Base-by-base conservation (phyloP, 208 protist species). In the Giardia duodenalis region DNA sequence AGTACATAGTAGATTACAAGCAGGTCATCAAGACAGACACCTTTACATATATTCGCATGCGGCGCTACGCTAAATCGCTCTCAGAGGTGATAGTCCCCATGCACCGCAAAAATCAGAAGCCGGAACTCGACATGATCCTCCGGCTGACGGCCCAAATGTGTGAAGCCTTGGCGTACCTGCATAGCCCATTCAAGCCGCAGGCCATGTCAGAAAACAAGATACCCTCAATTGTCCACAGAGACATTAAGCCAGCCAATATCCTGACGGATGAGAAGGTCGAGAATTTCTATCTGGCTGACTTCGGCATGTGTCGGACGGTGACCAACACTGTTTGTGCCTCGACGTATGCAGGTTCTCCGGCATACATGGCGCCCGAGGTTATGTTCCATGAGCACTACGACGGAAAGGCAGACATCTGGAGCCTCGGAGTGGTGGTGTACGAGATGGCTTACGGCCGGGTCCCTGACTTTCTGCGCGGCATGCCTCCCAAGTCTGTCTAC, bases 241-340 rank as follows among this genome's bases (percentile, higher is more conserved):
- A 95, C 88, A 94, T 95, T 42, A 96, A 96, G 92, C 94, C 95
- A 39, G 93, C 92, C 1, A 96, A 96, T 44, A 94, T 96, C 19
- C 94, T 95, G 45, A 43, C 95, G 42, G 88, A 43, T 86, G 46
- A 48, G 1, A 44, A 90, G 67, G 87, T 67, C 0, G 44, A 46
- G 1, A 47, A 76, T 30, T 43, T 95, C 47, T 95, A 96, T 47
- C 87, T 96, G 19, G 95, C 94, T 43, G 95, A 96, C 47, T 94
- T 96, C 22, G 95, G 95, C 0, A 89, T 96, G 30, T 94, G 88
- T n/a, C 42, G 94, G 39, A 0, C 91, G 30, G 47, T 96, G 1
- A 47, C 22, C 10, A 47, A 86, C 3, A 47, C 86, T 43, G 89
- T 47, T 43, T 47, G 47, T 2, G 94, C 95, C 30, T 10, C n/a